Evolutionary conservation across 768 basidiomycete species (phyloP).

Genomic region (Mycena filopes): DNA sequence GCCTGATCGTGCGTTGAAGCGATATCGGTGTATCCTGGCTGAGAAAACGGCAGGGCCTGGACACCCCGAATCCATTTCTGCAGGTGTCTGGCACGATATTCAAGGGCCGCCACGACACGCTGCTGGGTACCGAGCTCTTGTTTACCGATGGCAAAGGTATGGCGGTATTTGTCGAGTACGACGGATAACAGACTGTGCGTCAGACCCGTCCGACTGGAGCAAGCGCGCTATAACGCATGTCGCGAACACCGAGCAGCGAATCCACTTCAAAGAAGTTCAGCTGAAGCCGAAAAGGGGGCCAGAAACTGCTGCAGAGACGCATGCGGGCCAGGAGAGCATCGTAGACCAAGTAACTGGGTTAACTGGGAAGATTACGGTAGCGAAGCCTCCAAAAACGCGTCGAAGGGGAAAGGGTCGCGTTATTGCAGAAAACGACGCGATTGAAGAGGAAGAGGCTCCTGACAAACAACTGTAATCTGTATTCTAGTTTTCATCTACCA

Average conservation of each 20-base stretch:
- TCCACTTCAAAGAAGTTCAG: conserved; percentile 79
- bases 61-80: conserved; percentile 80
- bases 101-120: conserved; percentile 71
- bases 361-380: conserved; percentile 42
- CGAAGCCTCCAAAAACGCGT: conserved; percentile 10
- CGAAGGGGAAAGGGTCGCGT: background rate
- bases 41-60: conserved; percentile 65
- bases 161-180: conserved; percentile 5
- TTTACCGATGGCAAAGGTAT: conserved; percentile 77
- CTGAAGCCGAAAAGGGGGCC: conserved; percentile 52
- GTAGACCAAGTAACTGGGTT: conserved; percentile 44
- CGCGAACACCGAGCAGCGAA: conserved; percentile 72
- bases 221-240: conserved; percentile 66
- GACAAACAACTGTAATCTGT: conserved; percentile 21
- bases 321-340: conserved; percentile 9
- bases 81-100: conserved; percentile 82
- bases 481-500: background rate
- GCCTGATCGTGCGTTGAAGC: conserved; percentile 71
- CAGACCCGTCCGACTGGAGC: conserved; percentile 58
- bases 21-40: background rate
- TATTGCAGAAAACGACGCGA: background rate
- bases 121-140: conserved; percentile 81
- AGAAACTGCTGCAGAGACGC: conserved; percentile 8
- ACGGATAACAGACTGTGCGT: background rate
- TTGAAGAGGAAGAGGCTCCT: background rate